Evolutionary conservation across 805 yeast species (phyloP).

Genomic region (Starmerella bacillaris): DNA sequence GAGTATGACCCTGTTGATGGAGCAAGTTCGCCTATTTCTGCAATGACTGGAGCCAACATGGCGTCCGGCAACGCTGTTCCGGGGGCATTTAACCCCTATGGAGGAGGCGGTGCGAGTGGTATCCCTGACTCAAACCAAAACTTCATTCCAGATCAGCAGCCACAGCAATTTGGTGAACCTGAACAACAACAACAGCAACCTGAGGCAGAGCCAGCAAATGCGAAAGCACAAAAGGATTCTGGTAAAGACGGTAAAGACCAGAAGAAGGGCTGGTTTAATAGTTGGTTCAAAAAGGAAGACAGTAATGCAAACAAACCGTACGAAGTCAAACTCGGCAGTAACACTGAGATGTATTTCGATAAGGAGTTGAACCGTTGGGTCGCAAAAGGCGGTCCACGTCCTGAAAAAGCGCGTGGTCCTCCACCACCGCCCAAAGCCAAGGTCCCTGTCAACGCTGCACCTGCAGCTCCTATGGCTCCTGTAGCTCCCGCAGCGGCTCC

Average conservation of each 20-base stretch:
- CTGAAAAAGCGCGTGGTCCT: conserved; percentile 32
- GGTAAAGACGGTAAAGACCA: conserved; percentile 14
- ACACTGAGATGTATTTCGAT: conserved; percentile 57
- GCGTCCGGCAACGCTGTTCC: too few relatives aligned
- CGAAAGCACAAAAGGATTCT: too few relatives aligned
- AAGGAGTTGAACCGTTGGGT: conserved; percentile 79
- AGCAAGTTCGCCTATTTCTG: too few relatives aligned
- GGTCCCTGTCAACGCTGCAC: conserved; percentile 17
- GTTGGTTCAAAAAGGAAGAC: conserved; percentile 43
- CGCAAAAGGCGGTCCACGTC: conserved; percentile 38
- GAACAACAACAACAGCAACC: not conserved
- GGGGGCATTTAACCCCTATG: too few relatives aligned
- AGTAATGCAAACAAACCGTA: conserved; percentile 49
- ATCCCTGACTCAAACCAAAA: too few relatives aligned
- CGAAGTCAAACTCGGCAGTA: conserved; percentile 73
- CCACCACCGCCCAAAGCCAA: conserved; percentile 50
- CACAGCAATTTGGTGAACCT: too few relatives aligned
- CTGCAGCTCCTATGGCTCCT: conserved; percentile 19
- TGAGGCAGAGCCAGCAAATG: not conserved
- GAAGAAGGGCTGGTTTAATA: conserved; percentile 28
- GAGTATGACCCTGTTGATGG: too few relatives aligned
- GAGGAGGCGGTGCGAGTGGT: too few relatives aligned
- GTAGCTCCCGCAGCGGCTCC: not conserved
- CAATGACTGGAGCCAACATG: too few relatives aligned
- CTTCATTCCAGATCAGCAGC: too few relatives aligned